A percentile compares a stretch with the other conserved stretches of the same genome.
Evolutionary conservation across 495 filamentous ascomycete species (phyloP).

Genomic region (Neurospora sp.): DNA sequence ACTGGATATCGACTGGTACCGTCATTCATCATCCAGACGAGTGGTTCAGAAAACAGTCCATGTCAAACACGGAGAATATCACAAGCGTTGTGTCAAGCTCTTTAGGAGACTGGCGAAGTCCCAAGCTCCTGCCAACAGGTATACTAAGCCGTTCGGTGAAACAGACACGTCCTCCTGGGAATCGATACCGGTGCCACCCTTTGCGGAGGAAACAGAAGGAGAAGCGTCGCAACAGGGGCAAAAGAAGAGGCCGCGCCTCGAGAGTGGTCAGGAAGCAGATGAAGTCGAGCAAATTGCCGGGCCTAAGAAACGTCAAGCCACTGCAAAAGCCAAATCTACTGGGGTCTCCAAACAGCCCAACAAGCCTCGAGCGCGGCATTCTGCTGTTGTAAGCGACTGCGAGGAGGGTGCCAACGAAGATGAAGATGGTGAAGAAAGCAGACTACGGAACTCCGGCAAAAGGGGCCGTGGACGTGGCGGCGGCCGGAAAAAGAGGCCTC

Average conservation of each 20-base stretch:
- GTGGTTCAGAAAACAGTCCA: slow-evolving; percentile 27
- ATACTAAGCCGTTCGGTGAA: slow-evolving; percentile 17
- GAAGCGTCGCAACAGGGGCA: not conserved
- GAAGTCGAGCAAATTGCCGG: slow-evolving; percentile 10
- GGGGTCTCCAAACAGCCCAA: not conserved
- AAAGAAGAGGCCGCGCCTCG: not conserved
- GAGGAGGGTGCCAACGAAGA: slow-evolving; percentile 5
- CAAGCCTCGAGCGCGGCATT: not conserved
- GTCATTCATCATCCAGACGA: slow-evolving; percentile 29
- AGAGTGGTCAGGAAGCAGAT: slow-evolving; percentile 3
- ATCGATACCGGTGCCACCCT: slow-evolving; percentile 18
- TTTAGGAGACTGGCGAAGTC: slow-evolving; percentile 26
- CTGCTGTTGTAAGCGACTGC: slow-evolving; percentile 1
- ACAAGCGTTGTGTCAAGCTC: slow-evolving; percentile 35
- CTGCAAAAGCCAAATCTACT: slow-evolving; percentile 7
- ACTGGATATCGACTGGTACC: slow-evolving; percentile 21
- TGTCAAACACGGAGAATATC: slow-evolving; percentile 37
- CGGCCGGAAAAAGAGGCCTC: slow-evolving; percentile 7
- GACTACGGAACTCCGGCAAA: not conserved
- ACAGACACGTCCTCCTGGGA: slow-evolving; percentile 20
- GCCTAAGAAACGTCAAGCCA: slow-evolving; percentile 8
- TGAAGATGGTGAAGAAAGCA: slow-evolving; percentile 7
- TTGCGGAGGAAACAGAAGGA: slow-evolving; percentile 22
- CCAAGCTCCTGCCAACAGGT: slow-evolving; percentile 18
- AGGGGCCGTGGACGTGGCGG: not conserved